phyloP scores from a whole-genome alignment of 305 asterid species.

The Fraxinus greggii region DNA sequence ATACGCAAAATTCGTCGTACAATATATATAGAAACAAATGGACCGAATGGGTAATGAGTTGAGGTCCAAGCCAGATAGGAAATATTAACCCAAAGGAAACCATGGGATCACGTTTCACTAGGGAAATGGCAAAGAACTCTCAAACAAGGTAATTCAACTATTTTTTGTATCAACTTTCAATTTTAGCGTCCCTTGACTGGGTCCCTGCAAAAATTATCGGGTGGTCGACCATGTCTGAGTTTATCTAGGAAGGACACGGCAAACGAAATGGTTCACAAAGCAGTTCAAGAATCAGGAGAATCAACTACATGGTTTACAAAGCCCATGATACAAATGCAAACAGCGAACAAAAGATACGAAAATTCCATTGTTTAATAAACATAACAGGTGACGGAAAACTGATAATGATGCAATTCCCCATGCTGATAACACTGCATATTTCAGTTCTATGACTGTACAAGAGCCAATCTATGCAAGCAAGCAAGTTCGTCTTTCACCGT shows the following conservation, averaged over 20 bases:
- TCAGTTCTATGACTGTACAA: background rate
- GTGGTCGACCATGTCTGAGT: background rate
- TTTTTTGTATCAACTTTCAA: background rate
- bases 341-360: background rate
- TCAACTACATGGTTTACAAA: background rate
- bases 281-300: background rate
- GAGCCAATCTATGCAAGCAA: background rate
- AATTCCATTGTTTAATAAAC: background rate
- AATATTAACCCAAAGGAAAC: too few species aligned
- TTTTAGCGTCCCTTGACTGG: background rate
- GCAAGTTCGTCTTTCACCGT: conserved; percentile 18
- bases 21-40: too few species aligned
- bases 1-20: too few species aligned
- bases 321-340: background rate
- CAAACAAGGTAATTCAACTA: too few species aligned
- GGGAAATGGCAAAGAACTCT: background rate
- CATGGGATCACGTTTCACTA: background rate
- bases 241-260: background rate
- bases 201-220: background rate
- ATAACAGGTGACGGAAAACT: background rate
- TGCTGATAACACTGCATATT: background rate
- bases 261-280: background rate
- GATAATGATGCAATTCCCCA: background rate
- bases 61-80: too few species aligned
- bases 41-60: too few species aligned